Conservation (phyloP, 257 asterid species). For the Gentiana dahurica region DNA sequence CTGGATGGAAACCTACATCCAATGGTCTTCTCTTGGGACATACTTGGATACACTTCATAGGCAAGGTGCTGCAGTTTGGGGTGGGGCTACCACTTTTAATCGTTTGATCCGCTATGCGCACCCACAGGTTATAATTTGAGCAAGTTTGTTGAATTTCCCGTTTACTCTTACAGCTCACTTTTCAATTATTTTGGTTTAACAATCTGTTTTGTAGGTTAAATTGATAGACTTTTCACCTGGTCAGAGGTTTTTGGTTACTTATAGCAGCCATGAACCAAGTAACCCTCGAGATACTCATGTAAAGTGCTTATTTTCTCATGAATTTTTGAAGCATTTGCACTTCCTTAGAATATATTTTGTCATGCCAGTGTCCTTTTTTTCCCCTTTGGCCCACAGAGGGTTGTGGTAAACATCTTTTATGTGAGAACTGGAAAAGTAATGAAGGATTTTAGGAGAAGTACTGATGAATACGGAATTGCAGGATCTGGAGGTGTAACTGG, state of each 20-base stretch:
- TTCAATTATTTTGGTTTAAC: constrained; percentile 7
- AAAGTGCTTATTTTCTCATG: constrained; percentile 4
- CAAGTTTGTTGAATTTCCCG: too few relatives aligned
- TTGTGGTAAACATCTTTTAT: constrained; percentile 77
- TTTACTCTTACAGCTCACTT: too few relatives aligned
- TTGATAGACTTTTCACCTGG: constrained; percentile 93
- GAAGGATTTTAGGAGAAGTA: constrained; percentile 90
- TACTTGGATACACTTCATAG: constrained; percentile 93
- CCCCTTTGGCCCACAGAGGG: constrained; percentile 40
- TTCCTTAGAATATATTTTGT: not conserved
- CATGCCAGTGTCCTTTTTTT: constrained; percentile 1
- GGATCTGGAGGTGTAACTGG: constrained; percentile 94
- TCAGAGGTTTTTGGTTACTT: constrained; percentile 80
- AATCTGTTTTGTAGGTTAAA: constrained; percentile 51
- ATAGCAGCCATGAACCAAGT: constrained; percentile 97
- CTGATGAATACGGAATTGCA: constrained; percentile 85
- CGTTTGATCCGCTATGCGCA: constrained; percentile 86
- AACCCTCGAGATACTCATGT: constrained; percentile 97
- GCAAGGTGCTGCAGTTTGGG: constrained; percentile 98
- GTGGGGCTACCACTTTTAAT: constrained; percentile 77
- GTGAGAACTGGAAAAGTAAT: constrained; percentile 85
- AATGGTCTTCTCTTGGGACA: constrained; percentile 95
- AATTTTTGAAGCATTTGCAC: not conserved
- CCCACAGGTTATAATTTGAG: constrained; percentile 46
- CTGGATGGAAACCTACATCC: constrained; percentile 95